These are phyloP conservation scores for Lodderomyces margitis DNA, from an alignment of 1,139 yeast species.

Conservation along the genomic window DNA sequence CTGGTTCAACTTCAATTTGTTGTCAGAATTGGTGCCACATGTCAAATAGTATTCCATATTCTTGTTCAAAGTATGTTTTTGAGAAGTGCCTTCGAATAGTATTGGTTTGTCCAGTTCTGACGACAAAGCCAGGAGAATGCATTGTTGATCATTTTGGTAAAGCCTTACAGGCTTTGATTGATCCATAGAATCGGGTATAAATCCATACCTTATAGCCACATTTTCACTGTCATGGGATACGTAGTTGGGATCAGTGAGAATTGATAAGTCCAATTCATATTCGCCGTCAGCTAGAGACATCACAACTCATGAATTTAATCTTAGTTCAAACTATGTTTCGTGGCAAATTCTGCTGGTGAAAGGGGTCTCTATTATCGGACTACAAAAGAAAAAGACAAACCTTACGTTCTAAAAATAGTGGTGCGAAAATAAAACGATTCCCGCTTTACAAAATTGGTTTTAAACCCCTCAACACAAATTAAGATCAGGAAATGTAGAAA, in stretches of 20 bases:
- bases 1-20: slow-evolving; percentile 22
- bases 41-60: slow-evolving; percentile 35
- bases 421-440: no score
- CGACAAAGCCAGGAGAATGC: slow-evolving; percentile 33
- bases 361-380: no score
- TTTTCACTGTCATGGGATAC: slow-evolving; percentile 18
- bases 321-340: background rate
- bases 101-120: slow-evolving; percentile 25
- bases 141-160: slow-evolving; percentile 35
- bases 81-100: slow-evolving; percentile 42
- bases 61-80: slow-evolving; percentile 20
- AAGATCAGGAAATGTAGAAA: no score
- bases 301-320: background rate
- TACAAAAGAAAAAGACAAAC: no score
- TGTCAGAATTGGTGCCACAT: slow-evolving; percentile 14
- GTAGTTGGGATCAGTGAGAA: slow-evolving; percentile 16
- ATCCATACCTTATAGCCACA: slow-evolving; percentile 43
- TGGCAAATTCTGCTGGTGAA: no score
- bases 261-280: slow-evolving; percentile 41
- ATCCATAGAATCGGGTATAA: slow-evolving; percentile 46
- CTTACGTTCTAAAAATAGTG: no score
- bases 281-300: slow-evolving; percentile 40
- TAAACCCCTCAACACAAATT: no score
- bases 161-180: slow-evolving; percentile 32
- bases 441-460: no score